Evolutionary conservation across 2,329 filamentous ascomycete genomes (phyloP).

Genomic region (Bipolaris zeicola): DNA sequence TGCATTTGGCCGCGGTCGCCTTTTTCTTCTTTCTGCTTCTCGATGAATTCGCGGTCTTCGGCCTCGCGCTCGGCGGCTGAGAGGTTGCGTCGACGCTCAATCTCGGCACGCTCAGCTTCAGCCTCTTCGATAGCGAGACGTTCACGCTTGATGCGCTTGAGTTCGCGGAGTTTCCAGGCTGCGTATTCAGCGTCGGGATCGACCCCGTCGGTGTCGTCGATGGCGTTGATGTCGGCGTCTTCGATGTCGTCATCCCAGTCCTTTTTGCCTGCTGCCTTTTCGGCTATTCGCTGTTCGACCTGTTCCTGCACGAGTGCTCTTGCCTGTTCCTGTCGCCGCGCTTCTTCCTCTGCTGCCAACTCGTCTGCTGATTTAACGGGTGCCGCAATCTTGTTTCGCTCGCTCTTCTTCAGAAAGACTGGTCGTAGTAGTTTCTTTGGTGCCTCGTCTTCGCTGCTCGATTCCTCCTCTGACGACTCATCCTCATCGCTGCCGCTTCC

Average conservation of each 20-base stretch:
- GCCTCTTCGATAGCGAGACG: constrained; percentile 81
- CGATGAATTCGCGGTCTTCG: constrained; percentile 81
- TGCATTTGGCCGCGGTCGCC: constrained; percentile 78
- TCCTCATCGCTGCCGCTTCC: constrained; percentile 35
- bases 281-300: constrained; percentile 78
- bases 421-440: constrained; percentile 65
- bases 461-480: constrained; percentile 57
- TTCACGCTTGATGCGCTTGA: constrained; percentile 85
- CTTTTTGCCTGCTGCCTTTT: constrained; percentile 75
- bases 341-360: constrained; percentile 56
- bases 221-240: constrained; percentile 71
- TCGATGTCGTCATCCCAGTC: constrained; percentile 78
- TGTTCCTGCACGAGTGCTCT: constrained; percentile 88
- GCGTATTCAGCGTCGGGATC: constrained; percentile 88
- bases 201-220: constrained; percentile 86
- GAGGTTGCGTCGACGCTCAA: constrained; percentile 85
- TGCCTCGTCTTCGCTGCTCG: constrained; percentile 62
- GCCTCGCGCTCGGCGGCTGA: constrained; percentile 83
- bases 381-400: constrained; percentile 54
- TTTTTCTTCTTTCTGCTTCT: constrained; percentile 76
- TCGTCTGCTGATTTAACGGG: constrained; percentile 48
- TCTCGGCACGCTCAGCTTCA: constrained; percentile 85
- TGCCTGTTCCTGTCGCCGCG: constrained; percentile 70
- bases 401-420: constrained; percentile 69
- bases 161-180: constrained; percentile 91